Base-by-base conservation (phyloP, 2,329 filamentous ascomycete species). In the Ophiostoma himal-ulmi region DNA sequence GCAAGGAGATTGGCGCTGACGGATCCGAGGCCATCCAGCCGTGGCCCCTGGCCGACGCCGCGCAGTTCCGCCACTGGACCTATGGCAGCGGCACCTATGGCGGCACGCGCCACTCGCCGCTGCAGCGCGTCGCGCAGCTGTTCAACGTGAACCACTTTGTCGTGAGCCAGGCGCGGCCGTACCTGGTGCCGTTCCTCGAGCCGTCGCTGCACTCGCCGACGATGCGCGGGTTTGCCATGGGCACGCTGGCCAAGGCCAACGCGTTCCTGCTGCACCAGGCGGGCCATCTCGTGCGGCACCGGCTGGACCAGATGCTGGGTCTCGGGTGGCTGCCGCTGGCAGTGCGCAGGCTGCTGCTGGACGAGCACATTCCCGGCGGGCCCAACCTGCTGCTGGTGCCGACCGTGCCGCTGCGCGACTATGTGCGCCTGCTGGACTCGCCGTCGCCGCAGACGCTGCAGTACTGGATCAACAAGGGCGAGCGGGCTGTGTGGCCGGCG, bases 91-190 rank as follows among this genome's bases (percentile, higher is more conserved):
- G 85, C 7, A 37, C 4, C n/a, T n/a, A n/a, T 1, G 89, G 90
- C 78, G 84, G 84, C 60, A 89, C 91, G 73, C 87, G 87, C 60
- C 89, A 86, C 76, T 85, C 84, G 0, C 86, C 85, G 1, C 84
- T 95, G 1, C 84, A 88, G 69, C 87, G 92, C 54, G 89, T 95
- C 39, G 88, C 90, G 7, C 91, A 94, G 80, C 86, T 94, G 13
- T 95, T 95, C 84, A 96, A 96, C 77, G 92, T 96, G 69, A 96
- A 97, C 77, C 94, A 97, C 81, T 97, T 96, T 80, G 93, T 98
- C 74, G 89, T 98, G 74, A 95, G 91, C 74, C 94, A 97, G 81
- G 93, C 94, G 0, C 86, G 94, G 3, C 94, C 94, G 0, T 97
- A 96, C 78, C 83, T 97, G 20, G 89, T 94, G 37, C 94, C 94